Conservation (phyloP, 2,329 filamentous ascomycete genomes). For the Allantophomopsis lycopodina region DNA sequence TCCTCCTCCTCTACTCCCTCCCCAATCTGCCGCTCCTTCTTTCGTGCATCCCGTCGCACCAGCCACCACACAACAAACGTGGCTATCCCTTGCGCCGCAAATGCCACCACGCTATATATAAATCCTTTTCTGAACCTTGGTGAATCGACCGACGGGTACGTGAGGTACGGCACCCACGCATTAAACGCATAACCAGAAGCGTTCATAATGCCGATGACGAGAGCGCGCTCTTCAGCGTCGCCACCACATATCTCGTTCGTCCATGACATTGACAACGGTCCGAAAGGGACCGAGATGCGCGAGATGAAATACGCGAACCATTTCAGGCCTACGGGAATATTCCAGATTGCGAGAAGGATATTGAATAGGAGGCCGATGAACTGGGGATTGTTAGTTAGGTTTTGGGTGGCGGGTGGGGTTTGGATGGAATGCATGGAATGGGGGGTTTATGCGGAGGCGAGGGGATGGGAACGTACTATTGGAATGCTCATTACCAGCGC, state of each 20-base stretch:
- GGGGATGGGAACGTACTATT: slow-evolving; percentile 7
- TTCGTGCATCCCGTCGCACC: too few species aligned
- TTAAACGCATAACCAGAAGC: slow-evolving; percentile 37
- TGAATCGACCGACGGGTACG: slow-evolving; percentile 16
- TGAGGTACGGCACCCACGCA: slow-evolving; percentile 26
- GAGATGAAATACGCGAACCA: slow-evolving; percentile 21
- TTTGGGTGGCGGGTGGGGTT: too few species aligned
- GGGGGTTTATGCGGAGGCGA: background rate
- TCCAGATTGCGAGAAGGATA: slow-evolving; percentile 21
- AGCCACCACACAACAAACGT: too few species aligned
- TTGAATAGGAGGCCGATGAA: slow-evolving; percentile 20
- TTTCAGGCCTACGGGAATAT: slow-evolving; percentile 11
- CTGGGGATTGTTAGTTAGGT: slow-evolving; percentile 2
- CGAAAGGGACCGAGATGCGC: slow-evolving; percentile 15
- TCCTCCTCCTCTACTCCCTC: too few species aligned
- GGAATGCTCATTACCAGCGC: slow-evolving; percentile 19
- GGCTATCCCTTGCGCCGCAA: slow-evolving; percentile 7
- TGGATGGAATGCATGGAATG: too few species aligned
- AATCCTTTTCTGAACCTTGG: slow-evolving; percentile 27
- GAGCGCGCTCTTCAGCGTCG: slow-evolving; percentile 50
- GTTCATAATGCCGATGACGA: slow-evolving; percentile 55
- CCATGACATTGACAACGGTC: slow-evolving; percentile 31
- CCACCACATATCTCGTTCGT: slow-evolving; percentile 32
- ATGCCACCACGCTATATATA: slow-evolving; percentile 18
- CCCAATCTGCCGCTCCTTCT: too few species aligned